Evolutionary conservation across 2,329 filamentous ascomycete species (phyloP), one percentile per base, ranked within the genome.

Genomic region (Calonectria ilicicola): DNA sequence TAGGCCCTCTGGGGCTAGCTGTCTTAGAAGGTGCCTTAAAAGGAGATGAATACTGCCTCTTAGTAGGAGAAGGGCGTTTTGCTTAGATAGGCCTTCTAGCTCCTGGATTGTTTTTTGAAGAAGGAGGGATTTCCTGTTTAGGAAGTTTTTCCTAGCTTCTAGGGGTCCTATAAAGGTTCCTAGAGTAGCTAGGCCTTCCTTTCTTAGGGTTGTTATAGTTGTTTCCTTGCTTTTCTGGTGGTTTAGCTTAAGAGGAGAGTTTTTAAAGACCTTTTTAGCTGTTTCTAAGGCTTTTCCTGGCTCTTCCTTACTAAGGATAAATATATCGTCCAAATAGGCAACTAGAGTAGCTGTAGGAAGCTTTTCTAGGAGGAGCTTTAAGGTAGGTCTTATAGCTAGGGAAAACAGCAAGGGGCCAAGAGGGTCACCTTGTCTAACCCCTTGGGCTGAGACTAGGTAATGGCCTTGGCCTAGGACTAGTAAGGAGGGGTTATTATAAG

Each of bases 341-440:
- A 64, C 27, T 29, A 64, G n/a, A 21, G 35, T 26, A 26, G 60
- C 60, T 23, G 8, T 49, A 7, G 40, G 60, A 1, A 64, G 60
- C 14, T 46, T 29, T 47, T 19, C 27, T 14, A 8, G 19, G 21
- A 64, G 23, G 40, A 27, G 32, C 60, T 64, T 42, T 46, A 64
- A 26, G 40, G 60, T 64, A 64, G 60, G 40, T 64, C 40, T 40
- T 26, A 64, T 46, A 38, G 60, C 60, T 64, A 64, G 23, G 40
- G 60, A 64, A 26, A 64, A 64, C 9, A 64, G 40, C 2, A 64
- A 19, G 40, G 60, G 40, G 7, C 40, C 40, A 19, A 64, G n/a
- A 19, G 40, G 60, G 40, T 64, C 23, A 3, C 40, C 40, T n/a
- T 64, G 14, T n/a, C 40, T 26, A 21, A 49, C 40, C 8, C 40